Conservation (phyloP, 2,329 filamentous ascomycete genomes). For the Aulographum hederae region DNA sequence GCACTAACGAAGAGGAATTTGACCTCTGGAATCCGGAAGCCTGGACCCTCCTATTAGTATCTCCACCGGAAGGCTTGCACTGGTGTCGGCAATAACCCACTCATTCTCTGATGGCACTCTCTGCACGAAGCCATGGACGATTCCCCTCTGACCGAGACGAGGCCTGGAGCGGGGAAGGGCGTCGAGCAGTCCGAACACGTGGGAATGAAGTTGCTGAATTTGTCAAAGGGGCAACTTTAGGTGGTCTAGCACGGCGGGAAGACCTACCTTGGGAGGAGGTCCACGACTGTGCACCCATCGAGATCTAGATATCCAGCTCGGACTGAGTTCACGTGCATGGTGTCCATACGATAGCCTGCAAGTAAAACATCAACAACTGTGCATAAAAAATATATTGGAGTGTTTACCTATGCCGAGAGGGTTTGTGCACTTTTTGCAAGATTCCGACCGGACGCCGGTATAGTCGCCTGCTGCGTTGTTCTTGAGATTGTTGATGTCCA, state of each 20-base stretch:
- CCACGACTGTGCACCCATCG: conserved; percentile 53
- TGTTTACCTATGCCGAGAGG: conserved; percentile 24
- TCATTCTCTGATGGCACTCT: conserved; percentile 64
- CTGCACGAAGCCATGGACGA: conserved; percentile 57
- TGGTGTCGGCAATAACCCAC: conserved; percentile 15
- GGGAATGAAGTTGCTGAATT: conserved; percentile 51
- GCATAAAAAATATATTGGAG: too few relatives aligned
- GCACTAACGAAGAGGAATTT: conserved; percentile 55
- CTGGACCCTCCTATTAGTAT: conserved; percentile 10
- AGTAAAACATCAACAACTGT: conserved; percentile 4
- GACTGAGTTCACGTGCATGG: conserved; percentile 56
- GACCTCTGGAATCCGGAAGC: conserved; percentile 58
- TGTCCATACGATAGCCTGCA: conserved; percentile 35
- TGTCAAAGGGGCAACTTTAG: conserved; percentile 1
- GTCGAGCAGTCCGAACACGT: conserved; percentile 65
- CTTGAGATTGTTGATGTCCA: conserved; percentile 50
- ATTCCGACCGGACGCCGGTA: conserved; percentile 23
- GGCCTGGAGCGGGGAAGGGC: conserved; percentile 38
- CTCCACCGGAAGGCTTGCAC: neutral
- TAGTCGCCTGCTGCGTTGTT: conserved; percentile 27
- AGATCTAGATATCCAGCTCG: conserved; percentile 64
- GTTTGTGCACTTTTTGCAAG: conserved; percentile 37
- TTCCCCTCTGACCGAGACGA: conserved; percentile 58
- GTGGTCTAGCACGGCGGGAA: neutral
- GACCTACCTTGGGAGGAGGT: conserved; percentile 50